phyloP scores from a whole-genome alignment of 768 basidiomycete species.

The Mycena maculata region DNA sequence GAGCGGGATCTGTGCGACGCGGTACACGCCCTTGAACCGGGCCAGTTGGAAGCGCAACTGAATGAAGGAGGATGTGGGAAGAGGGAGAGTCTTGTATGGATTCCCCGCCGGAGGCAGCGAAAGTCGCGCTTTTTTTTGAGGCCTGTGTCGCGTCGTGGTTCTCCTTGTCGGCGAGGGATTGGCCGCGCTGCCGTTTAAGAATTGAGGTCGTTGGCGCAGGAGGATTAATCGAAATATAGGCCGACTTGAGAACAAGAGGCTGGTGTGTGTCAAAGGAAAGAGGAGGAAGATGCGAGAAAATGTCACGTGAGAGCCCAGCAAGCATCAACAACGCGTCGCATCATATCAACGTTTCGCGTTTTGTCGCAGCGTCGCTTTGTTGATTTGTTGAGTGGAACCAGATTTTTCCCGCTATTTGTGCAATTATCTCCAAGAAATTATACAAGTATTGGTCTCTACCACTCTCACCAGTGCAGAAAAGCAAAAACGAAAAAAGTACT shows the following conservation, averaged over 20 bases:
- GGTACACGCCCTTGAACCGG: slow-evolving; percentile 26
- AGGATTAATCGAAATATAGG: no score
- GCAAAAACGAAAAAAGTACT: background rate
- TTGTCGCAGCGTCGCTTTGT: no score
- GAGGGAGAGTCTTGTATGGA: background rate
- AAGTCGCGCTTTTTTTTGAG: background rate
- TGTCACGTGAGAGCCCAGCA: background rate
- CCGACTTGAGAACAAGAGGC: no score
- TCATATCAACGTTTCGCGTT: no score
- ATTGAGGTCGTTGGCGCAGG: no score
- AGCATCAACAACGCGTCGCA: no score
- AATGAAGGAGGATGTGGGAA: slow-evolving; percentile 6
- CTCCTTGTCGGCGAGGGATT: slow-evolving; percentile 8
- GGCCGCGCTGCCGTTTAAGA: slow-evolving; percentile 1
- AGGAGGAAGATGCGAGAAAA: slow-evolving; percentile 4
- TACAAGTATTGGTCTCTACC: no score
- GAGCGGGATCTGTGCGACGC: slow-evolving; percentile 24
- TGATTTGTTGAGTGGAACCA: no score
- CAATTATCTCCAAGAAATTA: no score
- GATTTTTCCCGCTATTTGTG: no score
- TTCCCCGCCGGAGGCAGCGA: background rate
- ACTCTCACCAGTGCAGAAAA: no score
- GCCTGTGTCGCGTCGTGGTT: background rate
- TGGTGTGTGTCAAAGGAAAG: no score
- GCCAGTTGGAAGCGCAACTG: slow-evolving; percentile 13